Conservation (phyloP, 176 grass and related monocot genomes). For the Cenchrus purpureus region DNA sequence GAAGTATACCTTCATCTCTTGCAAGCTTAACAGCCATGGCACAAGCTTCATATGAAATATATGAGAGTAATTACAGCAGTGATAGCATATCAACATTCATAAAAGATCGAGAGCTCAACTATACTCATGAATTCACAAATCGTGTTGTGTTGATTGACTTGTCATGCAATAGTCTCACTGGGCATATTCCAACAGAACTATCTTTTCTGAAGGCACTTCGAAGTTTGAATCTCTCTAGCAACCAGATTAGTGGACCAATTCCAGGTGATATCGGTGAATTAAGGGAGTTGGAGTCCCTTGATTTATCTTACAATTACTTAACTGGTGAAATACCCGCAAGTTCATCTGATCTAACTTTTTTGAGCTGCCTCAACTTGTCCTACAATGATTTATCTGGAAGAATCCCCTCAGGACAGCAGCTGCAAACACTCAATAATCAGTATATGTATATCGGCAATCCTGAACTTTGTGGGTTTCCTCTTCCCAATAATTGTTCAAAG, state of each 20-base stretch:
- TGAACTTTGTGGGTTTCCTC: no score
- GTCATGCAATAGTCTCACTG: slow-evolving; percentile 23
- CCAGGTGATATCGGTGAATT: no score
- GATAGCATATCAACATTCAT: background rate
- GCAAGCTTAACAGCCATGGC: slow-evolving; percentile 43
- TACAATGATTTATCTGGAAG: no score
- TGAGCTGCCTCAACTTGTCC: no score
- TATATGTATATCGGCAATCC: no score
- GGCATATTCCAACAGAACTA: slow-evolving; percentile 19
- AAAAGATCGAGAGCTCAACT: slow-evolving; percentile 1
- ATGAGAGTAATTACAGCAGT: background rate
- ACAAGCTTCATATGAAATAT: background rate
- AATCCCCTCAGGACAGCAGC: no score
- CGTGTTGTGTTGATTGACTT: background rate
- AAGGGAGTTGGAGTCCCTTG: no score
- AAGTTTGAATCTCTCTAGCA: background rate
- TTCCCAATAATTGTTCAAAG: no score
- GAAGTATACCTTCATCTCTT: slow-evolving; percentile 42
- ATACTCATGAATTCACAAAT: background rate
- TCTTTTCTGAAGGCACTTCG: background rate
- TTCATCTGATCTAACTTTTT: no score
- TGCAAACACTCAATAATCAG: no score
- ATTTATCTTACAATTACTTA: no score
- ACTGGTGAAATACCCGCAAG: no score
- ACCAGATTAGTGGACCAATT: background rate